Conservation (phyloP, 2,329 filamentous ascomycete genomes). For the Aspergillus vadensis region DNA sequence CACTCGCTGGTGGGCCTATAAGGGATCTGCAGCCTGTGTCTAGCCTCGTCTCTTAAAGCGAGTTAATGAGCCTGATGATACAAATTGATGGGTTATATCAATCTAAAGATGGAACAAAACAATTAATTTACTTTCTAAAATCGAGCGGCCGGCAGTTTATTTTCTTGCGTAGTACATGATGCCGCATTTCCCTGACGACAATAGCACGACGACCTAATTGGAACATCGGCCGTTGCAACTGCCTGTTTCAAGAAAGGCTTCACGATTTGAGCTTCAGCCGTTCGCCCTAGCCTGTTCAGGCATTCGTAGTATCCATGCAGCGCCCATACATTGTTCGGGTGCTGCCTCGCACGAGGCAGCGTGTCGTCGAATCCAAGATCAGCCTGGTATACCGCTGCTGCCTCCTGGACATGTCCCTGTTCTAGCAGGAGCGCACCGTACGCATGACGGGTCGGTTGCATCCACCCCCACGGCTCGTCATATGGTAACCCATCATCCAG, state of each 20-base stretch:
- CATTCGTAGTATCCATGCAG: constrained; percentile 74
- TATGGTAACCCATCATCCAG: constrained; percentile 67
- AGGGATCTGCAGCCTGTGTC: too few species aligned
- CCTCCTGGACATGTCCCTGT: constrained; percentile 61
- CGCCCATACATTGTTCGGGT: constrained; percentile 75
- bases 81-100: too few species aligned
- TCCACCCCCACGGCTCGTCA: constrained; percentile 78
- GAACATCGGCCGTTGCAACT: constrained; percentile 60
- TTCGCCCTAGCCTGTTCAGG: constrained; percentile 56
- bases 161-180: too few species aligned
- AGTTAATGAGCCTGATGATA: too few species aligned
- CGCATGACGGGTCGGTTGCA: constrained; percentile 72
- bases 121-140: too few species aligned
- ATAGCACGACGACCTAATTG: constrained; percentile 61
- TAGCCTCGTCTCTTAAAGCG: too few species aligned
- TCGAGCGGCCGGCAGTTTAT: too few species aligned
- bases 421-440: constrained; percentile 70
- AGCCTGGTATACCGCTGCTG: constrained; percentile 59
- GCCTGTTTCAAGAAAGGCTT: constrained; percentile 55
- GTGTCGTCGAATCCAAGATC: constrained; percentile 63
- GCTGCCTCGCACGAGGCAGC: constrained; percentile 64
- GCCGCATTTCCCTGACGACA: constrained; percentile 42
- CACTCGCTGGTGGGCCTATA: too few species aligned
- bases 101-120: too few species aligned
- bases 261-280: constrained; percentile 52